phyloP scores from a whole-genome alignment of 768 basidiomycete genomes.

The Tylopilus plumbeoviolaceoides region DNA sequence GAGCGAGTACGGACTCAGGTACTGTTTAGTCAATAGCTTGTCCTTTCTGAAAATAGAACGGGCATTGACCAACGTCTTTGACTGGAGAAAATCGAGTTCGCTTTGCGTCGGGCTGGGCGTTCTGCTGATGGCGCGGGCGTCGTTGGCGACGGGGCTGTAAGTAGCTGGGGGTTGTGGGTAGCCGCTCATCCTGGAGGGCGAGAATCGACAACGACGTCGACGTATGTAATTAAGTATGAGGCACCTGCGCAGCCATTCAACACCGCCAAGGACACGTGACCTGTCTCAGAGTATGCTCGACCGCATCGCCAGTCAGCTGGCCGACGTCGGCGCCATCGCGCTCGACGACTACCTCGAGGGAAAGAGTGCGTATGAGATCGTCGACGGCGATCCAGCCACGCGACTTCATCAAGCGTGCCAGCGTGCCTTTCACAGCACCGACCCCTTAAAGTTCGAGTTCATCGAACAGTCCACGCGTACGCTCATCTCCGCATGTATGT shows the following conservation, averaged over 20 bases:
- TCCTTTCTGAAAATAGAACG: slow-evolving; percentile 39
- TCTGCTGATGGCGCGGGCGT: slow-evolving; percentile 25
- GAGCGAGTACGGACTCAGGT: slow-evolving; percentile 46
- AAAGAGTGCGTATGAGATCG: neutral
- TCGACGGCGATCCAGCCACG: slow-evolving; percentile 24
- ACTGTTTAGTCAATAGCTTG: slow-evolving; percentile 55
- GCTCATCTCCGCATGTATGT: neutral
- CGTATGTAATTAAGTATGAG: too few relatives aligned
- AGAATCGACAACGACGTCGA: too few relatives aligned
- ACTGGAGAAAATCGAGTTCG: slow-evolving; percentile 43
- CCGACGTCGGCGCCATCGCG: slow-evolving; percentile 25
- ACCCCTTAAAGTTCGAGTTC: slow-evolving; percentile 45
- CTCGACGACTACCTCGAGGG: slow-evolving; percentile 26
- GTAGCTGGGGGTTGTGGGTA: slow-evolving; percentile 3
- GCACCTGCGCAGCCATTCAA: neutral
- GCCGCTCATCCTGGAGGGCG: slow-evolving; percentile 11
- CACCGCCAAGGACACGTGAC: neutral
- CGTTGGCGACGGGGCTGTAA: slow-evolving; percentile 14
- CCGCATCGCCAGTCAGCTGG: slow-evolving; percentile 25
- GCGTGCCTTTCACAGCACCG: slow-evolving; percentile 37
- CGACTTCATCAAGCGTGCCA: slow-evolving; percentile 42
- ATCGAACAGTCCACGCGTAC: slow-evolving; percentile 40
- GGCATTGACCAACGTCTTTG: slow-evolving; percentile 43
- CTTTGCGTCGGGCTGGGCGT: slow-evolving; percentile 68
- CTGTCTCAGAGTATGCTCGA: neutral